Conservation (phyloP, 2,329 filamentous ascomycete species). For the Colletotrichum sublineola region DNA sequence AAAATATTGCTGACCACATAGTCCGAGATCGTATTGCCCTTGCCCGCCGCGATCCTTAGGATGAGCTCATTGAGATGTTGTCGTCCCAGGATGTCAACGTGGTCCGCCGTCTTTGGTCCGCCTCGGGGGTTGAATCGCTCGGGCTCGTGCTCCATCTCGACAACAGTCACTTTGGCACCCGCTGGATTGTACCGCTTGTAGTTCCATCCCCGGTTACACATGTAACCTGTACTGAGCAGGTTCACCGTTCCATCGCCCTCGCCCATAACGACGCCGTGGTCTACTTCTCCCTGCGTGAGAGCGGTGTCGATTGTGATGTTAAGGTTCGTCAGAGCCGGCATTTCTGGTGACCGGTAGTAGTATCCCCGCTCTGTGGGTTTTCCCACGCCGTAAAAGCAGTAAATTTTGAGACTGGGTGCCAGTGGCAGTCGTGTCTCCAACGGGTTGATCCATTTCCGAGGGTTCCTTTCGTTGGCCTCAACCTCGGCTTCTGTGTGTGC, state of each 20-base stretch:
- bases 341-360: conserved; percentile 82
- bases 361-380: conserved; percentile 95
- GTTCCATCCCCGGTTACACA: conserved; percentile 96
- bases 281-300: conserved; percentile 71
- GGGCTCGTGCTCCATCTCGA: conserved; percentile 97
- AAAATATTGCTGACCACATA: conserved; percentile 84
- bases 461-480: conserved; percentile 82
- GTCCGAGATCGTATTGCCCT: conserved; percentile 83
- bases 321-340: conserved; percentile 73
- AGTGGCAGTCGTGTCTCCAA: conserved; percentile 88
- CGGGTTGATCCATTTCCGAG: conserved; percentile 93
- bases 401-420: conserved; percentile 92
- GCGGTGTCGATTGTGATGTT: conserved; percentile 82
- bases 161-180: conserved; percentile 82
- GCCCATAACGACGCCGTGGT: conserved; percentile 94
- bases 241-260: conserved; percentile 98
- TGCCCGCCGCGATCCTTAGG: conserved; percentile 85
- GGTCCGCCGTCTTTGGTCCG: conserved; percentile 81
- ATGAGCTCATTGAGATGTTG: conserved; percentile 93
- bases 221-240: conserved; percentile 91
- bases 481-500: conserved; percentile 85
- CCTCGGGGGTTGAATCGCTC: conserved; percentile 89
- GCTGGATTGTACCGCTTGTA: conserved; percentile 95
- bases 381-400: conserved; percentile 96
- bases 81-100: conserved; percentile 94